Base-by-base conservation (phyloP, 352 stramenopile species). In the Pythium angustatum region DNA sequence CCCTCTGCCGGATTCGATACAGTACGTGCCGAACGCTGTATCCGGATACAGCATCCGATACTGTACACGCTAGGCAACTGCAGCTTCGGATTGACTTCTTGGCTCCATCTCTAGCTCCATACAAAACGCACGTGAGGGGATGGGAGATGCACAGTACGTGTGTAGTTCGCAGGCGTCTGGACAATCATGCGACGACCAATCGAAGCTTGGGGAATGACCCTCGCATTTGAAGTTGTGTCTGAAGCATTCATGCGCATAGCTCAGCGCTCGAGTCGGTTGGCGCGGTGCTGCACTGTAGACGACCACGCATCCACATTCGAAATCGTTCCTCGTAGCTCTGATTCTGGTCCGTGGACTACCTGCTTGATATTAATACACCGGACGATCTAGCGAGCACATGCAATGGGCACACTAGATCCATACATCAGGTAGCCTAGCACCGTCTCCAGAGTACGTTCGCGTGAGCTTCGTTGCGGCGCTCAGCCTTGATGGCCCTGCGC, bases 141-240 rank as follows among this genome's bases (percentile, higher is more conserved):
- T 55, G 48, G 10, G 17, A 6, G 40, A 24, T 27, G 19, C 3
- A 6, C 8, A 31, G 21, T 6, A 34, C 47, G 47, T 38, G 47
- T 19, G 26, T 7, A 38, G 26, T 38, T 27, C 41, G 41, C 34
- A 31, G 5, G 22, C 24, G 3, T 31, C 6, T 51, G 22, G 48
- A 55, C 48, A 34, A 55, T 43, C 48, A 41, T 0, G 48, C 48
- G 48, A 55, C 47, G 47, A 17, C 47, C 27, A 22, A 53, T 34
- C 27, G 47, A 53, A 53, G 27, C 47, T 30, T 27, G 24, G 14
- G 47, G 47, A 30, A 38, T n/a, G n/a, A 21, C 14, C 40, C 26
- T 28, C 6, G 40, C n/a, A 27, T 21, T 47, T 47, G 40, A 47
- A 47, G 40, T 21, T 47, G 40, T 8, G 40, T 8, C n/a, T 19